These are phyloP conservation scores for Pugionium dolabratum DNA, from an alignment of 345 rosid genomes.

Conservation along the genomic window DNA sequence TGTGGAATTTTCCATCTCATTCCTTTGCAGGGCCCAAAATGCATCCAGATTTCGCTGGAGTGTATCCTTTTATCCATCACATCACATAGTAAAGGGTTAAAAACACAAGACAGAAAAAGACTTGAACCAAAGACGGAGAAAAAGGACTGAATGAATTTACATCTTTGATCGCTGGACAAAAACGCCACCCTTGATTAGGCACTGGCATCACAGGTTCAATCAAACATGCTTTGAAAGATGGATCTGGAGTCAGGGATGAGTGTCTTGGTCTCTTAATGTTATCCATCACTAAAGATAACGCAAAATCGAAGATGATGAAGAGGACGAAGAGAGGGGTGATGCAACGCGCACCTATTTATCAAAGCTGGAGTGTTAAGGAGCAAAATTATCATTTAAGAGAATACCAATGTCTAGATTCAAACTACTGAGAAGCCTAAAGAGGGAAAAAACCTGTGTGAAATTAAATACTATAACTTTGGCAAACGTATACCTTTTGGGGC, in stretches of 20 bases:
- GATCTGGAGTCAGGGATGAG: too few species aligned
- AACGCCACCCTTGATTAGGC: too few species aligned
- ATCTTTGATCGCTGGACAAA: too few species aligned
- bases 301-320: background rate
- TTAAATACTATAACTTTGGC: background rate
- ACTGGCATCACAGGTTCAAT: too few species aligned
- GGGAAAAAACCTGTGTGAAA: background rate
- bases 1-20: background rate
- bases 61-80: background rate
- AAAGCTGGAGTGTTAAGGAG: background rate
- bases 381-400: background rate
- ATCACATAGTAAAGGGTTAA: background rate
- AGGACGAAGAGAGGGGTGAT: background rate
- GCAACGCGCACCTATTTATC: background rate
- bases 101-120: too few species aligned
- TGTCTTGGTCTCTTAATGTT: too few species aligned
- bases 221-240: too few species aligned
- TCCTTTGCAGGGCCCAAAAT: background rate
- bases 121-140: too few species aligned
- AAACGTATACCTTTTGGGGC: background rate
- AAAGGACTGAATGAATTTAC: too few species aligned
- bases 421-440: background rate
- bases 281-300: too few species aligned
- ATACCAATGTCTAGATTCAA: background rate
- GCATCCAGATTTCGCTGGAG: background rate